Evolutionary conservation across 148 eudicot species (phyloP).

Genomic region (Camellia japonica): DNA sequence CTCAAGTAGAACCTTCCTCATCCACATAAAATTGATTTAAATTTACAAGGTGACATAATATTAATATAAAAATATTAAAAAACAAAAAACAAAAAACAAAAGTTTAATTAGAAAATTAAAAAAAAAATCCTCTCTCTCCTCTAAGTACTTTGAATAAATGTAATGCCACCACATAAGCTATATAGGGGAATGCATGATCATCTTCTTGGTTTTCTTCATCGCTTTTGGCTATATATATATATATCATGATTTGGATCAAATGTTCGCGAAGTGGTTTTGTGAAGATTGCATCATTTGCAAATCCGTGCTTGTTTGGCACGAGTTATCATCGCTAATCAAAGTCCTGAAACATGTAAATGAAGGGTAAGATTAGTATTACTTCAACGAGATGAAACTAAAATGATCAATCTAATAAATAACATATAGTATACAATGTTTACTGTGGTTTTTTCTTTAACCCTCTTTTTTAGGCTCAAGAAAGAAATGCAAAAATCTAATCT

Average conservation of each 20-base stretch:
- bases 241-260: constrained; percentile 19
- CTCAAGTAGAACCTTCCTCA: constrained; percentile 9
- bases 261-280: constrained; percentile 68
- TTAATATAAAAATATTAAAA: not conserved
- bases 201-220: no score
- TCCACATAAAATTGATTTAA: constrained; percentile 19
- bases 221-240: not conserved
- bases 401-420: not conserved
- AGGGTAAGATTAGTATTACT: not conserved
- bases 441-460: no score
- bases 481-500: not conserved
- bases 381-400: not conserved
- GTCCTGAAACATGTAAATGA: constrained; percentile 32
- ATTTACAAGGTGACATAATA: constrained; percentile 25
- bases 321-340: constrained; percentile 60
- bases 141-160: constrained; percentile 1
- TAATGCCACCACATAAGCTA: not conserved
- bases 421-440: no score
- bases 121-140: not conserved
- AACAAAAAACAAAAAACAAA: not conserved
- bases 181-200: not conserved
- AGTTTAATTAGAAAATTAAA: not conserved
- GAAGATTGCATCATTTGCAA: constrained; percentile 75
- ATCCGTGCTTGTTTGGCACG: constrained; percentile 60
- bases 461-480: no score